Evolutionary conservation across 768 basidiomycete species (phyloP).

Genomic region (Strobilomyces dryophilus): DNA sequence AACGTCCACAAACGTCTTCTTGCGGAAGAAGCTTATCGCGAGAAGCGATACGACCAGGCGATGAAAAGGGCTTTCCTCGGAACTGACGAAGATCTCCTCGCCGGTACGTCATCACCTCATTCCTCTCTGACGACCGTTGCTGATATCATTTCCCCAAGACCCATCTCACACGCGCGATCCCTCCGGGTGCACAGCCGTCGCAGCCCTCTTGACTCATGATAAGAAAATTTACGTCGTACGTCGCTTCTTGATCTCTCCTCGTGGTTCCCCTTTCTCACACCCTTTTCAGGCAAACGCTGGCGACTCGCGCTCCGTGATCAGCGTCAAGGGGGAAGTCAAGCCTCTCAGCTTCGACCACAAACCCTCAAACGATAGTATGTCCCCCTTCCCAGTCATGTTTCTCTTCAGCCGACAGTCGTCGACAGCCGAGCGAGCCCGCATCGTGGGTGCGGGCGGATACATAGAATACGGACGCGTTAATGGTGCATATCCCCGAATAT

Average conservation of each 20-base stretch:
- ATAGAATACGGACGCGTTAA: constrained; percentile 97
- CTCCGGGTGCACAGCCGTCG: constrained; percentile 95
- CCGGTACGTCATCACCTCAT: constrained; percentile 47
- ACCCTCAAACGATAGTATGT: constrained; percentile 78
- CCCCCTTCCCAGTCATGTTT: background rate
- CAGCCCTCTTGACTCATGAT: constrained; percentile 77
- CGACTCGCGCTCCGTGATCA: constrained; percentile 89
- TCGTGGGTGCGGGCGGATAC: constrained; percentile 88
- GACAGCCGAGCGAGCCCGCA: constrained; percentile 79
- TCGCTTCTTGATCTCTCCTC: constrained; percentile 9
- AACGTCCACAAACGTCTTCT: constrained; percentile 77
- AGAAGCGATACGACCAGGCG: constrained; percentile 67
- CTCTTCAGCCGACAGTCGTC: constrained; percentile 1
- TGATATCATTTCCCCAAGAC: constrained; percentile 42
- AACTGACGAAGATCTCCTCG: constrained; percentile 91
- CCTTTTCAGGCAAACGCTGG: constrained; percentile 87
- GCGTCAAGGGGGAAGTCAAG: constrained; percentile 80
- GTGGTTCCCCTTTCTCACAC: background rate
- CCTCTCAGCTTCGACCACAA: constrained; percentile 95
- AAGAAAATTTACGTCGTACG: constrained; percentile 76
- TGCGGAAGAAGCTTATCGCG: constrained; percentile 66
- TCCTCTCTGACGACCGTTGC: background rate
- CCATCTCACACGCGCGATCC: constrained; percentile 86
- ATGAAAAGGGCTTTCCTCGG: constrained; percentile 88
- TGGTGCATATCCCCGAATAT: constrained; percentile 45